These are phyloP conservation scores for Austroboletus rostrupii DNA, from an alignment of 1,284 basidiomycete genomes.

Conservation along the genomic window DNA sequence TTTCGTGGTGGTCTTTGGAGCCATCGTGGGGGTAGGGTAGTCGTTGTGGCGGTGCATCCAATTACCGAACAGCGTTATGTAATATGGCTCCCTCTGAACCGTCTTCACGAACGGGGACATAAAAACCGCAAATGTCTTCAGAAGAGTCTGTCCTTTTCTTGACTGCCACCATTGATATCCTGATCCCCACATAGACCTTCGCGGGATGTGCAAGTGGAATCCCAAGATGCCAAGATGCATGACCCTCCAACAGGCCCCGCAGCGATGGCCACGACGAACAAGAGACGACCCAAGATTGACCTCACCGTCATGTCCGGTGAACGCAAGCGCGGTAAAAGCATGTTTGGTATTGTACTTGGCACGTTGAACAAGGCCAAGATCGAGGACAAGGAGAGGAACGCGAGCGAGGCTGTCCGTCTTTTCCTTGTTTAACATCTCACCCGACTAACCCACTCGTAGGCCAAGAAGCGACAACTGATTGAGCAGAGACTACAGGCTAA, in stretches of 20 bases:
- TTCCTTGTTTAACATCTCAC: not conserved
- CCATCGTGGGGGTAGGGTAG: slow-evolving; percentile 11
- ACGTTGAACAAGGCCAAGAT: slow-evolving; percentile 80
- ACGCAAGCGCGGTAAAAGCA: slow-evolving; percentile 76
- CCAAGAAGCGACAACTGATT: slow-evolving; percentile 73
- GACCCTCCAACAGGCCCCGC: slow-evolving; percentile 33
- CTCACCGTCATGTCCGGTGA: slow-evolving; percentile 51
- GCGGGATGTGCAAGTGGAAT: slow-evolving; percentile 32
- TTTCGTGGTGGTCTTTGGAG: slow-evolving; percentile 18
- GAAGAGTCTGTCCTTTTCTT: slow-evolving; percentile 41
- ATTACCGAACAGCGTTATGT: slow-evolving; percentile 25
- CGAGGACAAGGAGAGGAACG: slow-evolving; percentile 74
- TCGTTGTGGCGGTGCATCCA: slow-evolving; percentile 15
- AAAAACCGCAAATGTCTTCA: slow-evolving; percentile 45
- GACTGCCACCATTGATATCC: not conserved
- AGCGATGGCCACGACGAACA: slow-evolving; percentile 32
- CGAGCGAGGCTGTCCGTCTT: slow-evolving; percentile 66
- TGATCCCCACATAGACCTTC: slow-evolving; percentile 23
- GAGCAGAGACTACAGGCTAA: slow-evolving; percentile 78
- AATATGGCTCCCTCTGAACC: slow-evolving; percentile 7
- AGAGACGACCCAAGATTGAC: slow-evolving; percentile 69
- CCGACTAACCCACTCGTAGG: slow-evolving; percentile 38
- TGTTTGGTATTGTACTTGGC: slow-evolving; percentile 76
- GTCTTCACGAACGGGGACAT: slow-evolving; percentile 8
- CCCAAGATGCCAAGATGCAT: slow-evolving; percentile 33